Base-by-base conservation (phyloP, 164 flowering plant genomes). In the Stephania yunnanensis region DNA sequence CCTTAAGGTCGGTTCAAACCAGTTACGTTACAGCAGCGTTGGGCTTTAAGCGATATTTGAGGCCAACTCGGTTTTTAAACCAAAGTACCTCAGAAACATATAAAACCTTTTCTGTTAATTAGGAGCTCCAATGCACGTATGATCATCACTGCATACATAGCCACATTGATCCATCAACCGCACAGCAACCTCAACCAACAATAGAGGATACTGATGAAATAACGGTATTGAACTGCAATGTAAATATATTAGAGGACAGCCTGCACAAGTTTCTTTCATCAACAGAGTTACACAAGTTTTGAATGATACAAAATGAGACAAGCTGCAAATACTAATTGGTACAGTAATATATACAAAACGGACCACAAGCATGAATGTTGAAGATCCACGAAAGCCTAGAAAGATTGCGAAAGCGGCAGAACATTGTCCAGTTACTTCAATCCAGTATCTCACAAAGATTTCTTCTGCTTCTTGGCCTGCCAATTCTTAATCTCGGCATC, bases 391-490 rank as follows among this genome's bases (percentile, higher is more conserved):
- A 48, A 48, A 1, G 11, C 53, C 53, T 75, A 42, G 2, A 53
- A 12, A 8, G 68, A 4, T 36, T 36, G 42, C 4, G 42, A 36
- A 10, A n/a, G 10, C 65, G 20, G 13, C 69, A 44, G 63, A 71
- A 45, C 25, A 71, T 11, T 4, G 65, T n/a, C 48, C 29, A 7
- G 4, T 36, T 1, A 36, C 42, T 36, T 36, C 42, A 36, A 13
- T 10, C 42, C 30, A 17, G 6, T 45, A 52, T 44, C 64, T 63
- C 72, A 83, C 4, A 78, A 72, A 52, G 22, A 30, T 46, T 83
- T 80, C 90, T 92, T 94, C 72, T 82, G 83, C 75, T 88, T 91
- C 80, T 81, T 82, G 13, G 89, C 88, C 68, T 83, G 77, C 95
- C 92, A 94, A 69, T 87, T 86, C 75, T 85, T 82, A 75, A 88